These are phyloP conservation scores for Serendipita vermifera DNA, from an alignment of 768 basidiomycete species.

Conservation along the genomic window DNA sequence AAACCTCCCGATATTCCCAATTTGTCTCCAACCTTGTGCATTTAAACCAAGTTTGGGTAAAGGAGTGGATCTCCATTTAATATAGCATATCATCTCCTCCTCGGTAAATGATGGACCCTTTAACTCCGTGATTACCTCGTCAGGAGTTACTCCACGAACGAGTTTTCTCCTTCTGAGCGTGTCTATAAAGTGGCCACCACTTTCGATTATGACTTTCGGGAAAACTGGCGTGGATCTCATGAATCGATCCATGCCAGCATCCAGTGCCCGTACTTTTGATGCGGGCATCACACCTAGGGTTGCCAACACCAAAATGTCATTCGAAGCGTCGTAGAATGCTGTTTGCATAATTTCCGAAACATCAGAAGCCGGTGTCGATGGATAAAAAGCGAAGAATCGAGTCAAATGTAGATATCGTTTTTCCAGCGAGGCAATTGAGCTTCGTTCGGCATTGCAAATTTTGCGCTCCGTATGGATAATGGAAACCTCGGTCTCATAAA, in stretches of 20 bases:
- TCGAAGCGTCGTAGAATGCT: constrained; percentile 62
- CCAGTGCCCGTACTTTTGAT: constrained; percentile 57
- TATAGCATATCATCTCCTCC: constrained; percentile 60
- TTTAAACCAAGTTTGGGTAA: constrained; percentile 35
- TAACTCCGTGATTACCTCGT: constrained; percentile 73
- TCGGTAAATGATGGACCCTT: constrained; percentile 53
- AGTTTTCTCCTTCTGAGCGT: constrained; percentile 47
- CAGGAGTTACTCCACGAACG: constrained; percentile 61
- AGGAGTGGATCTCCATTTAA: constrained; percentile 97
- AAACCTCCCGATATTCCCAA: constrained; percentile 47
- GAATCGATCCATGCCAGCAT: constrained; percentile 57
- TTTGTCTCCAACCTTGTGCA: constrained; percentile 41
- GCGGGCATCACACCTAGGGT: constrained; percentile 57
- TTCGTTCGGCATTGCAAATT: constrained; percentile 30
- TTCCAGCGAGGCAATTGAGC: constrained; percentile 40
- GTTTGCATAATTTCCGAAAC: constrained; percentile 59
- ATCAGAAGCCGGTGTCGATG: constrained; percentile 73
- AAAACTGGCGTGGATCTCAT: constrained; percentile 65
- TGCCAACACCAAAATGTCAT: constrained; percentile 57
- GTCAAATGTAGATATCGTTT: constrained; percentile 62
- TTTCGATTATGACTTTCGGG: constrained; percentile 43
- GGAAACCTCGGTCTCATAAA: constrained; percentile 72
- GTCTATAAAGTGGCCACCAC: constrained; percentile 45
- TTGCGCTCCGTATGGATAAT: constrained; percentile 51
- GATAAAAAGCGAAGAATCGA: constrained; percentile 79